Base-by-base conservation (phyloP, 169 alveolate genomes). In the Sarcocystis neurona region DNA sequence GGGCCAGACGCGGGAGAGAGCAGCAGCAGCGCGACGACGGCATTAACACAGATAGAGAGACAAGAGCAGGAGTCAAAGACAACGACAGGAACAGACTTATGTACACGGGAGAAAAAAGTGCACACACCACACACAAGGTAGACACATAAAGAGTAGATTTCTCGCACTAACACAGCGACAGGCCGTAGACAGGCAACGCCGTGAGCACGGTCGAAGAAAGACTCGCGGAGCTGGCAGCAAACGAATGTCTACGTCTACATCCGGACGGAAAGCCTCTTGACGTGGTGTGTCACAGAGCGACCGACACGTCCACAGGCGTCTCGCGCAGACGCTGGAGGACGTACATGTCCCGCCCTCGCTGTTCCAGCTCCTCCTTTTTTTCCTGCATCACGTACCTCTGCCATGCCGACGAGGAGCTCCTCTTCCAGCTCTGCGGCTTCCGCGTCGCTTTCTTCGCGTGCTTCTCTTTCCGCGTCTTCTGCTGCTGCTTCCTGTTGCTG, bases 391-490 rank as follows among this genome's bases (percentile, higher is more conserved):
- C 82, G 47, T 2, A 72, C 82, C 30, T 72, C 82, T 1, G 82
- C 34, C 47, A 43, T n/a, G 15, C 82, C 82, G 23, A 72, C 58
- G 32, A 72, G 82, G 23, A 72, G 34, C 41, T 72, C 82, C 56
- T 72, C 82, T 18, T 72, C 82, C 37, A 72, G 82, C 32, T 72
- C 82, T 1, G 41, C 34, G 41, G 82, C 82, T 15, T 72, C 82
- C 23, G 82, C 56, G 10, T 72, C 82, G 53, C 82, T 72, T 34
- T 53, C 39, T 18, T 63, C 75, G 39, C 32, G 46, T n/a, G 15
- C 70, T 6, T 15, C 27, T 27, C 32, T 43, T n/a, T 63, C 75
- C 44, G 27, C 75, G 8, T 48, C 60, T 48, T 48, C 60, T 10
- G 41, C 75, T 6, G 6, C 27, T n/a, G n/a, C n/a, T n/a, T n/a